Conservation (phyloP, 2,329 filamentous ascomycete species). For the Venturia nashicola region DNA sequence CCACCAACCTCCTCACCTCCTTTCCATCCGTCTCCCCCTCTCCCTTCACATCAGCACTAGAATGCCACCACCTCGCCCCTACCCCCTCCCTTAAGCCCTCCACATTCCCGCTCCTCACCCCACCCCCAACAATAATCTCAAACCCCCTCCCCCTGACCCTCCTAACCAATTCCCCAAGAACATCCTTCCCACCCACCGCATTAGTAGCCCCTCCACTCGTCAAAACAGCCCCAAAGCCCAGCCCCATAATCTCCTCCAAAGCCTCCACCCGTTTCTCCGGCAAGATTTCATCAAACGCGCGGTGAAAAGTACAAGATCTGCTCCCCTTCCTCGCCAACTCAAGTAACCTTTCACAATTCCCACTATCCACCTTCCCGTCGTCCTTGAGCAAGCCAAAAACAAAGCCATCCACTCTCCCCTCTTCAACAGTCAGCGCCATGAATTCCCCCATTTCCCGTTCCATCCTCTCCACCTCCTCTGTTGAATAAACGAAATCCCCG, state of each 20-base stretch:
- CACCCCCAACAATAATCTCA: conserved; percentile 38
- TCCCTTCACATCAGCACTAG: conserved; percentile 26
- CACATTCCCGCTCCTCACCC: conserved; percentile 35
- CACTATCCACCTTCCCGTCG: not conserved
- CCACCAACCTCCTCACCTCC: conserved; percentile 13
- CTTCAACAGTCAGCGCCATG: not conserved
- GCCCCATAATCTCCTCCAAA: conserved; percentile 25
- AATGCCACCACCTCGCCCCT: conserved; percentile 28
- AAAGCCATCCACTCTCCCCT: not conserved
- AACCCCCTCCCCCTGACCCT: conserved; percentile 14
- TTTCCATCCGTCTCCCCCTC: conserved; percentile 21
- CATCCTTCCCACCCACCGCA: conserved; percentile 23
- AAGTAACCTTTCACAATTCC: not conserved
- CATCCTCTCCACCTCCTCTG: conserved; percentile 23
- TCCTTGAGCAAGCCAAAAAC: conserved; percentile 4
- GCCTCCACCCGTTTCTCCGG: conserved; percentile 12
- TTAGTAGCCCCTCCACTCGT: conserved; percentile 32
- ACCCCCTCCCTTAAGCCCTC: conserved; percentile 19
- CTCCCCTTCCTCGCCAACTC: not conserved
- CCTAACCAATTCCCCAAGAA: conserved; percentile 19
- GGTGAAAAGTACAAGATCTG: conserved; percentile 3
- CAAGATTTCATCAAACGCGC: not conserved
- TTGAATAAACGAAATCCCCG: conserved; percentile 32
- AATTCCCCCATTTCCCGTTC: not conserved
- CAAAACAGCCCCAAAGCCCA: conserved; percentile 36